Evolutionary conservation across 345 rosid genomes (phyloP), one percentile per base, ranked within the genome.

Genomic region (Citrus reticulata): DNA sequence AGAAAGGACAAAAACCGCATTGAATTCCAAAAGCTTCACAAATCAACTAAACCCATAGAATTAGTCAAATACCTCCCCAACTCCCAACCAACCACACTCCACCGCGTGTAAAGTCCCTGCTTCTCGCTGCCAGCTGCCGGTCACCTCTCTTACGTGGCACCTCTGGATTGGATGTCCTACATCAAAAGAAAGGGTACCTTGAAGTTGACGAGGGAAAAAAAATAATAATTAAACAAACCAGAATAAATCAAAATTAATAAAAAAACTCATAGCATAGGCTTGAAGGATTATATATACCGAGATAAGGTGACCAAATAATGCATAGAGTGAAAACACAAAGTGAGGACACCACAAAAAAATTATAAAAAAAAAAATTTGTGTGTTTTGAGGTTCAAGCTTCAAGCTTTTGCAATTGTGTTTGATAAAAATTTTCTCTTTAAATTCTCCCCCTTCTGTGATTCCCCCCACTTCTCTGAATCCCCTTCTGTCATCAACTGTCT

Each of bases 401-500:
- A 54, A 54, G 58, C 58, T 54, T 54, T 17, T 5, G 58, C 72
- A 70, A 29, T 7, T 71, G 72, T 0, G 54, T 75, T 54, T 79
- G 63, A 65, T 73, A 58, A 66, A 22, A 54, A 35, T 11, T 73
- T 11, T 73, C 20, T 64, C 17, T 58, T 74, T 25, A 34, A 35
- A 35, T 32, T 40, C 65, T 27, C 70, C 75, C 24, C 30, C 34
- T 2, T 68, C 74, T 76, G 55, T 67, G 61, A 62, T 76, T 58
- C 30, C 70, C 83, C 84, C 86, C 77, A 27, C 81, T 79, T 75
- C 84, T 82, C 80, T 82, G 86, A 75, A 70, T 82, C 82, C 86
- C 87, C 73, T 84, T 82, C 87, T 84, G 87, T 84, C 54, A 58
- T 84, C 84, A 74, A 76, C 89, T 78, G 89, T 84, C 77, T 84